Evolutionary conservation across 225 moss, liverwort and hornwort species (phyloP), one percentile per base, ranked within the genome.

Genomic region (Straminergon stramineum): DNA sequence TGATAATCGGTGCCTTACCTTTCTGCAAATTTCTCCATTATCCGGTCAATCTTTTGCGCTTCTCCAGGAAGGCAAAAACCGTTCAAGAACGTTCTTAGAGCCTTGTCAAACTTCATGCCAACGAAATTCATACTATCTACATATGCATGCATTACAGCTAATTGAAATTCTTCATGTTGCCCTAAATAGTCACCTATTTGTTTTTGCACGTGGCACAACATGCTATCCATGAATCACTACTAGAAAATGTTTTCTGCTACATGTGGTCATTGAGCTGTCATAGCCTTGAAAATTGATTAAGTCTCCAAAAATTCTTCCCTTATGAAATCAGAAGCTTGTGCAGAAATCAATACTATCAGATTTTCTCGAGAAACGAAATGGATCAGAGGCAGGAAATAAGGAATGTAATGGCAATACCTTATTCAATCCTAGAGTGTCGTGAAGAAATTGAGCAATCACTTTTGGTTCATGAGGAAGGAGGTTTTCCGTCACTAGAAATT

Each of bases 21-120:
- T 92, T 98, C 98, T 83, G 97, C 98, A 84, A 98, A 98, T 89
- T 98, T 98, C 81, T 98, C 97, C 98, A 98, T 98, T 30, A 98
- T 96, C 28, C 98, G 94, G 90, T 98, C 98, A 92, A 98, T 98
- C 87, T 98, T 98, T 83, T 98, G 98, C 67, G 97, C 98, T 93
- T 98, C 98, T 92, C 98, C 97, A 35, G 98, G 98, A 87, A 98
- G 95, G 65, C 98, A 96, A 94, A 97, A 98, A 16, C 97, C 96
- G 67, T 96, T 94, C 65, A 98, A 93, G 79, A 98, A 97, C 82
- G 89, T 92, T 64, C 98, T 90, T 70, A 98, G 92, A 78, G 98
- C 97, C 85, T 95, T 92, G 87, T 98, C 98, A 93, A 98, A 98
- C 88, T 97, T 98, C 93, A 96, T 92, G 68, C 94, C 94, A 83